Evolutionary conservation across 192 early-diverging fungal species (phyloP), one percentile per base, ranked within the genome.

Genomic region (Phlyctochytrium arcticum): DNA sequence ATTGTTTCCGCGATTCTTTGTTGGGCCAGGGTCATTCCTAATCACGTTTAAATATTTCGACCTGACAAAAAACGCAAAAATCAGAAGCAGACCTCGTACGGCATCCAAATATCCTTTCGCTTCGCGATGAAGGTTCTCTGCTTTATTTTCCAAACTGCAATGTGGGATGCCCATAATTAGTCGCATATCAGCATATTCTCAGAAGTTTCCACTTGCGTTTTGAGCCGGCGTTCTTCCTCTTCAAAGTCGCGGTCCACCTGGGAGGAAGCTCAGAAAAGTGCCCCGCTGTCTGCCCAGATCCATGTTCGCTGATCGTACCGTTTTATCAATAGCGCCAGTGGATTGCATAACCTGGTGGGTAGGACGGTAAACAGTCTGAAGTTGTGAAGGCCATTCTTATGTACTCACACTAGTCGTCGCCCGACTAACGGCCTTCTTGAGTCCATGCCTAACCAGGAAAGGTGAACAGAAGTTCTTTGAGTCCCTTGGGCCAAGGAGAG

Each of bases 61-160:
- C 85, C 68, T 98, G 93, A 60, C 89, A 90, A 65, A 24, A 42
- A 29, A 44, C 39, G 39, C 21, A 44, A 53, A 21, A 23, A 39
- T 19, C 0, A 54, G n/a, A n/a, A n/a, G n/a, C 62, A 27, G 73
- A 89, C 90, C 83, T 70, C 88, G 57, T 36, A 98, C 78, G 32
- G 92, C 86, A 64, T 92, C 87, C 33, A 95, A 80, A 70, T 97
- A 97, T 46, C 91, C 90, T 69, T 95, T 95, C 9, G 96, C 85
- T 70, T 98, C 94, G 61, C 89, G 91, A 65, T 93, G 83, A 2
- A 97, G 75, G 34, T 83, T 87, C 65, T 94, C 89, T 0, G 87
- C 80, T 48, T 93, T 94, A 30, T 71, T 64, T 74, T 98, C 92
- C 31, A 95, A 80, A 37, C 91, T 94, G 55, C 37, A 15, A 27